Evolutionary conservation across 306 rosid species (phyloP).

Genomic region (Sophora flavescens): DNA sequence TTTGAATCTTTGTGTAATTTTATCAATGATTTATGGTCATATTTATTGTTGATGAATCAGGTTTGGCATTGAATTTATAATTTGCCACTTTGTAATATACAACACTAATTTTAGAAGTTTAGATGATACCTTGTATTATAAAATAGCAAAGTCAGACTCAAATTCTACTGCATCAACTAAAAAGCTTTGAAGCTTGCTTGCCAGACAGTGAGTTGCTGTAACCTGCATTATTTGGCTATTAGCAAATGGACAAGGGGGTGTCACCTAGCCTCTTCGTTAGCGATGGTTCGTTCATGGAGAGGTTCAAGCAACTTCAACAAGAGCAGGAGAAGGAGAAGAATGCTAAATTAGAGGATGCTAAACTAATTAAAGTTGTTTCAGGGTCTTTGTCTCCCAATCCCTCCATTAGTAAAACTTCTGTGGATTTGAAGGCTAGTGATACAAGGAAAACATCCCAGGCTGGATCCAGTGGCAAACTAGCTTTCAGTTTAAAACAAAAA

Average conservation of each 20-base stretch:
- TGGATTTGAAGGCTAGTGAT: slow-evolving; percentile 58
- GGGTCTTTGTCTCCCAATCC: slow-evolving; percentile 30
- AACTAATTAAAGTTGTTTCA: slow-evolving; percentile 66
- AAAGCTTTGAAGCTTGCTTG: slow-evolving; percentile 63
- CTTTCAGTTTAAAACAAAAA: slow-evolving; percentile 94
- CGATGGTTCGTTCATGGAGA: slow-evolving; percentile 98
- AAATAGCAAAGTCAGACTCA: not conserved
- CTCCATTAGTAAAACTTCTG: not conserved
- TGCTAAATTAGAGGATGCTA: slow-evolving; percentile 55
- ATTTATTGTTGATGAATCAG: too few species aligned
- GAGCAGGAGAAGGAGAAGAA: slow-evolving; percentile 67
- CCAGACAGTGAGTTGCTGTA: slow-evolving; percentile 71
- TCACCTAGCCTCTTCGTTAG: slow-evolving; percentile 89
- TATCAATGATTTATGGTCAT: too few species aligned
- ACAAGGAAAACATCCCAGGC: slow-evolving; percentile 55
- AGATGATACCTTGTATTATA: slow-evolving; percentile 22
- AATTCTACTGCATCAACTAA: slow-evolving; percentile 51
- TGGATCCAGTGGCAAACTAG: slow-evolving; percentile 83
- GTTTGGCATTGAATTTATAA: not conserved
- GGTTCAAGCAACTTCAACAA: slow-evolving; percentile 92
- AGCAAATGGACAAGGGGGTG: slow-evolving; percentile 81
- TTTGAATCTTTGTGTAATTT: not conserved
- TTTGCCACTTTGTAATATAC: not conserved
- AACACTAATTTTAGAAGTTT: slow-evolving; percentile 3
- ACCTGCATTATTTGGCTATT: slow-evolving; percentile 59